Evolutionary conservation across 2,329 filamentous ascomycete genomes (phyloP).

Genomic region (Aspergillus transmontanensis): DNA sequence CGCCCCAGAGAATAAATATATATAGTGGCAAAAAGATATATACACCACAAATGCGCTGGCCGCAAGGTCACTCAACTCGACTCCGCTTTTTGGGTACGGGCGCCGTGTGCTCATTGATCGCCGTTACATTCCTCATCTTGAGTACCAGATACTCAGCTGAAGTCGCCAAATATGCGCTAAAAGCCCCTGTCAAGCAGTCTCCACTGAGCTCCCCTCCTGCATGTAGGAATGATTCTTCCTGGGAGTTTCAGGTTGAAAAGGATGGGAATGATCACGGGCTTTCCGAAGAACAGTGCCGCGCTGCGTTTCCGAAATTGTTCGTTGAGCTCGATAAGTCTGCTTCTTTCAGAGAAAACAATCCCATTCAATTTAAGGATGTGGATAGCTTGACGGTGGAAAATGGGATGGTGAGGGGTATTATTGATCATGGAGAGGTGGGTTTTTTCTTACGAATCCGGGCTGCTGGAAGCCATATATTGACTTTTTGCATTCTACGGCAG

Average conservation of each 20-base stretch:
- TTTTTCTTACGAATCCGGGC: neutral
- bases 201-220: constrained; percentile 8
- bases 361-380: constrained; percentile 38
- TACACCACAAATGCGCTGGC: constrained; percentile 14
- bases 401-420: constrained; percentile 41
- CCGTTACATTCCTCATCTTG: constrained; percentile 32
- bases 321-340: constrained; percentile 39
- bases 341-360: constrained; percentile 20
- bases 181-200: constrained; percentile 13
- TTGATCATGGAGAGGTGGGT: constrained; percentile 41
- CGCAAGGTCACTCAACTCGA: constrained; percentile 22
- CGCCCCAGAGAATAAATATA: neutral
- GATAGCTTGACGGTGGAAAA: constrained; percentile 35
- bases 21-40: neutral
- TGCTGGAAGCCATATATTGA: neutral
- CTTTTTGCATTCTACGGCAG: constrained; percentile 22
- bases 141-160: constrained; percentile 18
- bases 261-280: constrained; percentile 43
- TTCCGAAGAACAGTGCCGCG: constrained; percentile 38
- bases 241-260: constrained; percentile 36
- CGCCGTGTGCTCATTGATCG: constrained; percentile 27
- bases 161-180: constrained; percentile 25
- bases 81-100: constrained; percentile 33
- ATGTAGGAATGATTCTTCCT: constrained; percentile 17
- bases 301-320: constrained; percentile 46